Conservation (phyloP, 495 filamentous ascomycete genomes). For the Trichoderma asperelloides region DNA sequence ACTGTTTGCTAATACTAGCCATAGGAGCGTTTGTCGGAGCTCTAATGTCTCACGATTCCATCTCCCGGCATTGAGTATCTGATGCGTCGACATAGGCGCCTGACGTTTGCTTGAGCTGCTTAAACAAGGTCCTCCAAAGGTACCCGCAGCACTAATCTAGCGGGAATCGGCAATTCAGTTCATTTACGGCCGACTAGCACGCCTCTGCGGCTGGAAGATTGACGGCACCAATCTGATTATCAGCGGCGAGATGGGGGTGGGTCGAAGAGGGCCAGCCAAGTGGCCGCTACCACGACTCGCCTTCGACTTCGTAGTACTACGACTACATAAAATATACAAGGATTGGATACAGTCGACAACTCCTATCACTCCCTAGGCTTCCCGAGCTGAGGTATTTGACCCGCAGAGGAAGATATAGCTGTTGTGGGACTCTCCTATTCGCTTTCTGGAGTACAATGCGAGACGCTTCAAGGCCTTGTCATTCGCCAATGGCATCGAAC, state of each 20-base stretch:
- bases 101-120: neutral
- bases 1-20: no score
- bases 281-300: neutral
- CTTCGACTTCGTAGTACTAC: neutral
- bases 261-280: neutral
- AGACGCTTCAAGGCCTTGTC: neutral
- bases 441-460: neutral
- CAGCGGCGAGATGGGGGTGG: conserved; percentile 4
- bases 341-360: no score
- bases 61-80: no score
- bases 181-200: neutral
- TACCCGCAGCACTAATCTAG: neutral
- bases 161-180: conserved; percentile 1
- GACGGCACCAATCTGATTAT: neutral
- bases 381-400: neutral
- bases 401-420: neutral
- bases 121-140: neutral
- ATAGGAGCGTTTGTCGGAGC: no score
- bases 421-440: neutral
- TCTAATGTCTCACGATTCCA: no score
- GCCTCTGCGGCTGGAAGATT: neutral
- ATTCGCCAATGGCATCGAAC: neutral
- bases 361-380: neutral
- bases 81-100: neutral
- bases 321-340: neutral